Percentiles rank a stretch among this genome's conserved stretches.
Evolutionary conservation across 2,329 filamentous ascomycete genomes (phyloP).

Genomic region (Botryotinia calthae): DNA sequence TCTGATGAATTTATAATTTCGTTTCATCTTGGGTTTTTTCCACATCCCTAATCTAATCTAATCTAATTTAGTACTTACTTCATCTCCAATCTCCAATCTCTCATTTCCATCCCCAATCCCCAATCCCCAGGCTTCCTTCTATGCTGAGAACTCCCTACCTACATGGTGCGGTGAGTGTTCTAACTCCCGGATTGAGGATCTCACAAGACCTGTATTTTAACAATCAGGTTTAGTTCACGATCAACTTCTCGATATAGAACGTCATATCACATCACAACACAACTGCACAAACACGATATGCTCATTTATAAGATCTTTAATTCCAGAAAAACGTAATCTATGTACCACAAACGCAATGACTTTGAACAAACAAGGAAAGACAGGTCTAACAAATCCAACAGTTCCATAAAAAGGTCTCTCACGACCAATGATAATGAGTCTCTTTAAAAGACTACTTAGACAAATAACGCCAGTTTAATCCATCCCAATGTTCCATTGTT

Average conservation of each 20-base stretch:
- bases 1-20: no score
- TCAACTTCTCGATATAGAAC: background rate
- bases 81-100: no score
- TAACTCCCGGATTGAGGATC: background rate
- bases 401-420: background rate
- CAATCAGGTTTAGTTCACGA: background rate
- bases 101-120: no score
- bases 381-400: constrained; percentile 1
- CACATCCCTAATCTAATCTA: no score
- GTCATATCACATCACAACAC: background rate
- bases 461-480: background rate
- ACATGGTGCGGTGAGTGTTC: background rate
- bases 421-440: background rate
- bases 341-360: constrained; percentile 1
- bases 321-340: background rate
- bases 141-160: background rate
- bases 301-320: background rate
- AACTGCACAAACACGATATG: background rate
- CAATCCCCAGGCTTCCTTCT: background rate
- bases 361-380: background rate
- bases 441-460: background rate
- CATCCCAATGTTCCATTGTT: background rate
- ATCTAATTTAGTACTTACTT: no score
- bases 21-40: no score
- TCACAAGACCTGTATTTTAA: background rate